Percentiles rank a stretch among this genome's conserved stretches.
Evolutionary conservation across 163 green algal species (phyloP).

Genomic region (Coccomyxa subellipsoidea): DNA sequence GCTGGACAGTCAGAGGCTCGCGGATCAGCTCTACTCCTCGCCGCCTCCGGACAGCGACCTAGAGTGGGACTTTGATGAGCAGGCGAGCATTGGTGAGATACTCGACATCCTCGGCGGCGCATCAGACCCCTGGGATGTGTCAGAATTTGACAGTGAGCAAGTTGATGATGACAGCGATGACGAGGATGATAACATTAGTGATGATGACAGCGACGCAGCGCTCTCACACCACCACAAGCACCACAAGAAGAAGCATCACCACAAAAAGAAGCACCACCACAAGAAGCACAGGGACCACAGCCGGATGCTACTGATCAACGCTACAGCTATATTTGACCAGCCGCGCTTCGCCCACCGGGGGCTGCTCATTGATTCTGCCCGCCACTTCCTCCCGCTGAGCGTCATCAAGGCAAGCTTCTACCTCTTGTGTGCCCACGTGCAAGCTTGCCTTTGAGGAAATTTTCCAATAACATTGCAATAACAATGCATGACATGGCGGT

Average conservation of each 20-base stretch:
- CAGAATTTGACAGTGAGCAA: neutral
- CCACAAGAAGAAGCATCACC: constrained; percentile 15
- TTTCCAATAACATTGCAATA: too few relatives aligned
- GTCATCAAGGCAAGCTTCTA: constrained; percentile 39
- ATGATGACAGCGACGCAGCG: neutral
- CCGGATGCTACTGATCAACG: constrained; percentile 15
- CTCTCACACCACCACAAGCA: neutral
- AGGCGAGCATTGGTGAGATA: neutral
- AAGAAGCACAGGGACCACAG: constrained; percentile 10
- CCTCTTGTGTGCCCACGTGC: neutral
- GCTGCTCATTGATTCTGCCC: constrained; percentile 67
- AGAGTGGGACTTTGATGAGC: neutral
- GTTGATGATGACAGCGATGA: constrained; percentile 1
- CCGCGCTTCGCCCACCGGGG: constrained; percentile 59
- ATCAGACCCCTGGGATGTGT: neutral
- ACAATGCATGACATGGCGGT: too few relatives aligned
- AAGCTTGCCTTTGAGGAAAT: too few relatives aligned
- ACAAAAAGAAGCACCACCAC: constrained; percentile 14
- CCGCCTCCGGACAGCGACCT: neutral
- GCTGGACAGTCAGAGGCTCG: neutral
- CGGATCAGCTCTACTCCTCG: neutral
- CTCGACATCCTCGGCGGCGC: neutral
- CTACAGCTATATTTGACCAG: constrained; percentile 38
- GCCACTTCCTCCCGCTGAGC: constrained; percentile 66
- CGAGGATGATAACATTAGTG: neutral